Percentiles rank a stretch among this genome's conserved stretches.
These are phyloP conservation scores for Jatropha podagrica DNA, from an alignment of 441 rosid species.

Conservation along the genomic window DNA sequence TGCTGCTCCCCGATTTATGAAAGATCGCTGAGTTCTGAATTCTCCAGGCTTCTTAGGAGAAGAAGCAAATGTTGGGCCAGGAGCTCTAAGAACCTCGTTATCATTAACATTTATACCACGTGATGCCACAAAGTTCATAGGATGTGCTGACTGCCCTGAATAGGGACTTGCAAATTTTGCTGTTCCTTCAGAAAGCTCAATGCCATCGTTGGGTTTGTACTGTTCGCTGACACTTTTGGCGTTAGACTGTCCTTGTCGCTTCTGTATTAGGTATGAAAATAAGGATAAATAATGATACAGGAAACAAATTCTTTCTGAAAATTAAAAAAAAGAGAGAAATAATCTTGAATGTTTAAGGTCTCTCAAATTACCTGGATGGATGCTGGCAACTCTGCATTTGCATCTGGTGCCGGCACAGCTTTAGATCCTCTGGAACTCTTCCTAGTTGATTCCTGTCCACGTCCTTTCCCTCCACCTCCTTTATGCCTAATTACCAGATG, in stretches of 20 bases:
- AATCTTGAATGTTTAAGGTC: slow-evolving; percentile 1
- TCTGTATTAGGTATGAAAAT: slow-evolving; percentile 35
- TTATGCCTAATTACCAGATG: slow-evolving; percentile 43
- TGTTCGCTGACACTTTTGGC: slow-evolving; percentile 50
- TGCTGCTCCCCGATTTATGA: slow-evolving; percentile 37
- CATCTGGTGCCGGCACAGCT: slow-evolving; percentile 63
- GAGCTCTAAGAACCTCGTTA: slow-evolving; percentile 29
- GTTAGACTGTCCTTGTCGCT: slow-evolving; percentile 41
- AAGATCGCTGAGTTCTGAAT: slow-evolving; percentile 48
- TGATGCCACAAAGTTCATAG: slow-evolving; percentile 30
- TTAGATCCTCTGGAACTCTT: slow-evolving; percentile 44
- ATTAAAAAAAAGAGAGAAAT: not conserved
- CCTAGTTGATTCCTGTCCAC: slow-evolving; percentile 38
- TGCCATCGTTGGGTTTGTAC: slow-evolving; percentile 43
- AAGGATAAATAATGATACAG: not conserved
- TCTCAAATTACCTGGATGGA: slow-evolving; percentile 50
- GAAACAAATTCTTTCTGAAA: not conserved
- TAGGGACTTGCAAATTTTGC: slow-evolving; percentile 31
- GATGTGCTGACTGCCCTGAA: slow-evolving; percentile 35
- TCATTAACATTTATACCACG: slow-evolving; percentile 26
- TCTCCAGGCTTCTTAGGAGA: slow-evolving; percentile 38
- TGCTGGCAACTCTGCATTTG: slow-evolving; percentile 63
- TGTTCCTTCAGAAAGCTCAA: slow-evolving; percentile 42
- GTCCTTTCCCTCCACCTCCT: slow-evolving; percentile 43
- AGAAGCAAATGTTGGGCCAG: slow-evolving; percentile 29